Evolutionary conservation across 176 grass and related monocot genomes (phyloP).

Genomic region (Carex scoparia): DNA sequence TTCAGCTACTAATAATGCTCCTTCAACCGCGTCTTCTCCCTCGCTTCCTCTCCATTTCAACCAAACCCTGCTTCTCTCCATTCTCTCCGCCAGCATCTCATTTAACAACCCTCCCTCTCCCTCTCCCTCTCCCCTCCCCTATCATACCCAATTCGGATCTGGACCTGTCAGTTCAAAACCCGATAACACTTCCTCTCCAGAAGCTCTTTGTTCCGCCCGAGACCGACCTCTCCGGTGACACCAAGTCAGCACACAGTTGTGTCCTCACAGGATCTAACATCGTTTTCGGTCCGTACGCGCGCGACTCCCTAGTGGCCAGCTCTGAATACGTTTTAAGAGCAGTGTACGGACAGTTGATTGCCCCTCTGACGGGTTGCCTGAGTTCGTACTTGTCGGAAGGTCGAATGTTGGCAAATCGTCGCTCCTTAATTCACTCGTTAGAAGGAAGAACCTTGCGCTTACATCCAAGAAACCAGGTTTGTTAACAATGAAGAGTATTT

Average conservation of each 20-base stretch:
- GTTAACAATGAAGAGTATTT: conserved; percentile 1
- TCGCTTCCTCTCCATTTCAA: too few relatives aligned
- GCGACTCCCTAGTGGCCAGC: conserved; percentile 46
- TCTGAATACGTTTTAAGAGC: too few relatives aligned
- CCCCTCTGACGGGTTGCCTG: too few relatives aligned
- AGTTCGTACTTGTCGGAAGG: too few relatives aligned
- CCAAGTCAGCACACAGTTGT: conserved; percentile 35
- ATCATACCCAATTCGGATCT: conserved; percentile 9
- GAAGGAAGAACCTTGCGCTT: too few relatives aligned
- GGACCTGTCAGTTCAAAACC: conserved; percentile 1
- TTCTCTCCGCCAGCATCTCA: neutral
- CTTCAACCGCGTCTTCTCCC: too few relatives aligned
- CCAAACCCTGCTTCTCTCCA: too few relatives aligned
- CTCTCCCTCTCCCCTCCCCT: conserved; percentile 17
- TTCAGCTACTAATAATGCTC: too few relatives aligned
- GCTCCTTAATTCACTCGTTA: too few relatives aligned
- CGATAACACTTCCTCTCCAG: conserved; percentile 49
- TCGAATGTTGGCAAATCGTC: too few relatives aligned
- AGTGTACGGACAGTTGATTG: too few relatives aligned
- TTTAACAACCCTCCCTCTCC: conserved; percentile 3
- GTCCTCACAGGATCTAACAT: conserved; percentile 92
- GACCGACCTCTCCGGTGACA: conserved; percentile 30
- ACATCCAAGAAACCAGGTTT: conserved; percentile 92
- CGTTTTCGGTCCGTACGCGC: conserved; percentile 74
- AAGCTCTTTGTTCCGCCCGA: conserved; percentile 82